These are phyloP conservation scores for Stagonosporopsis cucurbitacearum DNA, from an alignment of 2,329 filamentous ascomycete genomes.

Conservation along the genomic window DNA sequence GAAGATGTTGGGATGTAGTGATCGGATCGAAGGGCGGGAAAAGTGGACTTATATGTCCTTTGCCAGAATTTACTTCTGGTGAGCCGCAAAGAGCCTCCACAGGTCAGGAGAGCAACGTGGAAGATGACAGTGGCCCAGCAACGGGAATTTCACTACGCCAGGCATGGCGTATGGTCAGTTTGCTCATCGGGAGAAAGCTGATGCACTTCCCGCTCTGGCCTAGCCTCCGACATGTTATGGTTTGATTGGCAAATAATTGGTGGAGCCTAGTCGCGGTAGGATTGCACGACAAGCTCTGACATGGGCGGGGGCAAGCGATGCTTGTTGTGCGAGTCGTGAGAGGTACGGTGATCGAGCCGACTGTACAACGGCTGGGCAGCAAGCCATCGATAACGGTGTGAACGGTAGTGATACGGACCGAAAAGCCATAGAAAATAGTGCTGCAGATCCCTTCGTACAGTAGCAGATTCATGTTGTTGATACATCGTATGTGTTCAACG, in stretches of 20 bases:
- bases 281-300: conserved; percentile 28
- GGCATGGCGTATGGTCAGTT: conserved; percentile 9
- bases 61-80: neutral
- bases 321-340: conserved; percentile 25
- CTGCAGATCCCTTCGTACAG: neutral
- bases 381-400: conserved; percentile 4
- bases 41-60: conserved; percentile 24
- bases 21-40: conserved; percentile 1
- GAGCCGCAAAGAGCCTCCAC: conserved; percentile 9
- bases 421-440: neutral
- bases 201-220: conserved; percentile 24
- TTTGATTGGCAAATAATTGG: conserved; percentile 22
- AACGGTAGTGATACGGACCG: conserved; percentile 4
- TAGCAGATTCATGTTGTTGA: neutral
- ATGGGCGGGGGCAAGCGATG: conserved; percentile 23
- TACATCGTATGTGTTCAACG: neutral
- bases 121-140: conserved; percentile 28
- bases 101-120: conserved; percentile 22
- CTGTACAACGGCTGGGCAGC: conserved; percentile 5
- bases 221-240: conserved; percentile 23
- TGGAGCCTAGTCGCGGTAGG: conserved; percentile 15
- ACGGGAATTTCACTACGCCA: conserved; percentile 22
- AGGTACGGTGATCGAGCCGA: conserved; percentile 6
- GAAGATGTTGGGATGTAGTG: neutral
- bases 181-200: conserved; percentile 20